These are phyloP conservation scores for Thalassiosira pacifica DNA, from an alignment of 352 stramenopile species.

Conservation along the genomic window DNA sequence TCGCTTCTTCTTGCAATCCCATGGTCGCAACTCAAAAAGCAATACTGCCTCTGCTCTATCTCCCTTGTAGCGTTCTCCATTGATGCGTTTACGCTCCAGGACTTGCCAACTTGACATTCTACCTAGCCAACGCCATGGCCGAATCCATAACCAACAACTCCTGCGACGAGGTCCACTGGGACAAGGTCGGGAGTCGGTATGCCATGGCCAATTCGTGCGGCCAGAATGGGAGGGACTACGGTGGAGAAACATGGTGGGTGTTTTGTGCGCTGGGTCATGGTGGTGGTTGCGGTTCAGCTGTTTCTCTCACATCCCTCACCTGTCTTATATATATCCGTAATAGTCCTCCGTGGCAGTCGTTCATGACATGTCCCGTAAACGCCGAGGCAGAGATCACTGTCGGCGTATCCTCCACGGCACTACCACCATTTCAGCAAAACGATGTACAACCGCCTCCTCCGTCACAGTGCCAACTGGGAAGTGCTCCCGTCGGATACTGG, in stretches of 20 bases:
- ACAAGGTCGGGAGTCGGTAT: slow-evolving; percentile 38
- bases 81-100: too few species aligned
- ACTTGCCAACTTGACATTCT: slow-evolving; percentile 40
- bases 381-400: slow-evolving; percentile 48
- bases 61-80: too few species aligned
- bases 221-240: slow-evolving; percentile 56
- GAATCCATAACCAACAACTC: slow-evolving; percentile 34
- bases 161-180: slow-evolving; percentile 50
- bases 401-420: slow-evolving; percentile 9
- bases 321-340: too few species aligned
- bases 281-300: not conserved
- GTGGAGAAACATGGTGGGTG: slow-evolving; percentile 36
- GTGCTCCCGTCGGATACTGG: slow-evolving; percentile 9
- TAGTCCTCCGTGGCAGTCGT: slow-evolving; percentile 45
- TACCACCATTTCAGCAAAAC: slow-evolving; percentile 32
- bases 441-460: slow-evolving; percentile 16
- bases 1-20: too few species aligned
- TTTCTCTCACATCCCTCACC: not conserved
- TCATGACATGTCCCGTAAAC: slow-evolving; percentile 57
- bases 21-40: too few species aligned
- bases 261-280: too few species aligned
- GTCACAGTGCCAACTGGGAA: slow-evolving; percentile 20
- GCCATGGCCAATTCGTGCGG: slow-evolving; percentile 55
- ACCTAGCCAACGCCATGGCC: slow-evolving; percentile 39
- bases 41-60: too few species aligned